phyloP scores from a whole-genome alignment of 2,329 filamentous ascomycete species.

The Phialophora chinensis region DNA sequence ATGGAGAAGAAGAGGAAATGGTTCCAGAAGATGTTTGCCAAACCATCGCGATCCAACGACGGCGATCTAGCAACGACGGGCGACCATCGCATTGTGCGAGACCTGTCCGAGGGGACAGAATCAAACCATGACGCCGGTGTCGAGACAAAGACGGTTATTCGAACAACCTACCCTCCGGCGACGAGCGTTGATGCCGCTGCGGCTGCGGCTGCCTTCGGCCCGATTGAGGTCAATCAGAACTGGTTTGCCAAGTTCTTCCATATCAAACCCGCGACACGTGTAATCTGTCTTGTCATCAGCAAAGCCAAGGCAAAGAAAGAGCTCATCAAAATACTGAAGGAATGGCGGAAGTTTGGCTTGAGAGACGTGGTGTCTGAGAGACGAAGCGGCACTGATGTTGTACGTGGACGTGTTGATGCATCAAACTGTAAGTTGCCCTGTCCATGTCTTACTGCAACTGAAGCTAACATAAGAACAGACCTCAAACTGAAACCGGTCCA shows the following conservation, averaged over 20 bases:
- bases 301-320: conserved; percentile 78
- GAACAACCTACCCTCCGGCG: conserved; percentile 27
- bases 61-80: conserved; percentile 51
- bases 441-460: conserved; percentile 20
- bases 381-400: conserved; percentile 75
- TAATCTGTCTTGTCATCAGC: conserved; percentile 76
- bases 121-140: conserved; percentile 4
- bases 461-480: conserved; percentile 56
- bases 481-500: conserved; percentile 84
- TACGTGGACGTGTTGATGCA: conserved; percentile 69
- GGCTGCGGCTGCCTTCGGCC: conserved; percentile 42
- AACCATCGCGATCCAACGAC: conserved; percentile 32
- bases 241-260: conserved; percentile 91
- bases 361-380: conserved; percentile 79
- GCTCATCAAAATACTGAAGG: conserved; percentile 73
- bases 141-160: conserved; percentile 1
- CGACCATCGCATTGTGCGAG: conserved; percentile 36
- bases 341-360: conserved; percentile 84
- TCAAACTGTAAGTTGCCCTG: conserved; percentile 71
- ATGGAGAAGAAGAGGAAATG: conserved; percentile 38
- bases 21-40: conserved; percentile 41
- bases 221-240: conserved; percentile 73
- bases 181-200: conserved; percentile 37
- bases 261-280: conserved; percentile 78
- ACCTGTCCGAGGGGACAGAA: conserved; percentile 30